Percentiles rank a stretch among this genome's conserved stretches.
Evolutionary conservation across 345 rosid species (phyloP).

Genomic region (Schrenkiella parvula): DNA sequence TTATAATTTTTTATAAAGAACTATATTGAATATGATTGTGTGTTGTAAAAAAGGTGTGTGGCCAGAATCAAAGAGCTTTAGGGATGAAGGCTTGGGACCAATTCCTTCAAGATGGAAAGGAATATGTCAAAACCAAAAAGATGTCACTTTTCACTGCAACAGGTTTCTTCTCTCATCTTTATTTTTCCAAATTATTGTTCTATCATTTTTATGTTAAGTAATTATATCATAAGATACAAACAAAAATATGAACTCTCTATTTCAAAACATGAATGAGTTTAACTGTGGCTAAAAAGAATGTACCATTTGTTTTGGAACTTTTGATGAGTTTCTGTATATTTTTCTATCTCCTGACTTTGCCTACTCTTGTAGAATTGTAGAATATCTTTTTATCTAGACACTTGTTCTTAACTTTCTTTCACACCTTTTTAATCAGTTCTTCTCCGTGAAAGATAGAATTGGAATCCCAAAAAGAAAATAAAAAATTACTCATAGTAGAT

Average conservation of each 20-base stretch:
- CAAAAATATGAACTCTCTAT: background rate
- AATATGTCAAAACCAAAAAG: conserved; percentile 58
- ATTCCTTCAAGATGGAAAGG: conserved; percentile 86
- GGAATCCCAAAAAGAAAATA: background rate
- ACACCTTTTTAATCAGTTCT: background rate
- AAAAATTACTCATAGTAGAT: background rate
- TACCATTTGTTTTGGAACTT: background rate
- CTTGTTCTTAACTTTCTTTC: background rate
- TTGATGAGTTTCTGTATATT: background rate
- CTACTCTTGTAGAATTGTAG: background rate
- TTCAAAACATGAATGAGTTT: background rate
- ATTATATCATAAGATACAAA: conserved; percentile 15
- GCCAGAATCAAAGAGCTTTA: conserved; percentile 91
- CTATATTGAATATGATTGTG: background rate
- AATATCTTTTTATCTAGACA: background rate
- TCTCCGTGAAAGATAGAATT: background rate
- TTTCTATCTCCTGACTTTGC: background rate
- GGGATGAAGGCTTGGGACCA: conserved; percentile 76
- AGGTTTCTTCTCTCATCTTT: conserved; percentile 35
- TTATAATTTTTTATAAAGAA: background rate
- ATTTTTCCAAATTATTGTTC: background rate
- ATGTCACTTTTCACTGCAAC: conserved; percentile 61
- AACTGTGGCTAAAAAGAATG: background rate
- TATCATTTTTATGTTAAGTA: conserved; percentile 13
- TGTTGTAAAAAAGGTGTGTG: conserved; percentile 58